Evolutionary conservation across 371 early-diverging fungal genomes (phyloP), one percentile per base, ranked within the genome.

Genomic region (Basidiobolus meristosporus): DNA sequence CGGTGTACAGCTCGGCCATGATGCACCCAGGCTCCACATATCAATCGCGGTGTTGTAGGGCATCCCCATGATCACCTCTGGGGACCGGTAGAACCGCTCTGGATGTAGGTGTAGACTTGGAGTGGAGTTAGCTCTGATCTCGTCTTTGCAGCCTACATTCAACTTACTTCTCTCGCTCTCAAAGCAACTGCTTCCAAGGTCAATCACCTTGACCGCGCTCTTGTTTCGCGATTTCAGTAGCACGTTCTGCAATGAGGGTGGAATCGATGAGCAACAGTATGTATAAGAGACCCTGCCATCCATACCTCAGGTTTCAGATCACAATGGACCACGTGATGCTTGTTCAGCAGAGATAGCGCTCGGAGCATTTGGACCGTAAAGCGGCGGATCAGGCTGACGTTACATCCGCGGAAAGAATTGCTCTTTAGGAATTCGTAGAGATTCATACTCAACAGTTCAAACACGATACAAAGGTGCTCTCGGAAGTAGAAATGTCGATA

Each of bases 1-100:
- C 89, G 7, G 84, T 81, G 40, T 80, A 71, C 19, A 99, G 68
- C 53, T 99, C 99, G 7, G 82, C 90, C 6, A 98, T 68, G 33
- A 99, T 98, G 56, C 99, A 99, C 2, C 99, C 29, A 98, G 59
- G 42, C 84, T 82, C 99, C 99, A 99, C 77, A 99, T 91, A 60
- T 99, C 99, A 46, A 99, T 90, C 3, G 88, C 73, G 51, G 70
- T 84, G 43, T 69, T 76, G 54, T 98, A 98, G 3, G 69, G 60
- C 52, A 79, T 60, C 1, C 64, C 95, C 37, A 97, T 53, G 15
- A 98, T 76, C 20, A 98, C 92, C 54, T 98, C 98, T 7, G 98
- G 97, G 9, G 89, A 84, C 16, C 99, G 75, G 53, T 98, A 98
- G 63, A 93, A 98, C 98, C 77, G 47, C 79, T 77, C 60, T 98